Evolutionary conservation across 768 basidiomycete species (phyloP), one percentile per base, ranked within the genome.

Genomic region (Suillus plorans): DNA sequence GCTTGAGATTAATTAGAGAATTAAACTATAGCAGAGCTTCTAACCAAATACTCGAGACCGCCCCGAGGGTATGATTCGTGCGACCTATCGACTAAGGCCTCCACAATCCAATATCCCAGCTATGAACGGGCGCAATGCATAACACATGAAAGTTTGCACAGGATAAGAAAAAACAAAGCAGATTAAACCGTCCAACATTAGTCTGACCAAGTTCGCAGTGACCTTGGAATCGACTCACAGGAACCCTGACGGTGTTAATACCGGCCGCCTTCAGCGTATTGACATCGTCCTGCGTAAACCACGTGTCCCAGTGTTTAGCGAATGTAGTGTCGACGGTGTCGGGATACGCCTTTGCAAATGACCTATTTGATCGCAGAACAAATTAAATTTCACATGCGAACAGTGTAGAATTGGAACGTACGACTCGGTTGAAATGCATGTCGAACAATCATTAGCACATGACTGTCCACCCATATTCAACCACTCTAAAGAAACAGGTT

Each of bases 31-130:
- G 8, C 25, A 50, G 10, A 36, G 2, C 22, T 3, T 60, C 83
- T 59, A 66, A 90, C 91, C 41, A 94, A 80, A 58, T 87, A 83
- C 3, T 70, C 63, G 37, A 94, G 80, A 36, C 92, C 92, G 25
- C 92, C 92, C 42, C 85, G 82, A 14, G 90, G 88, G 71, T 82
- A 93, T 55, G 80, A 83, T 71, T 93, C 92, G 2, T 76, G 79
- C 1, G 69, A 69, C 6, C 87, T 81, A 71, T 92, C 72, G 0
- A 93, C 91, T 7, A 94, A 77, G 4, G 80, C 81, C 71, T 94
- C 92, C 9, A 94, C 78, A 57, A 93, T 87, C 92, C 92, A 94
- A 72, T 89, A 94, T 0, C 92, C 91, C 52, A 93, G 84, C 90
- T 92, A n/a, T 22, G 22, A 49, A 25, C 25, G 47, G 25, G 14